Conservation (phyloP, 768 basidiomycete genomes). For the Macrolepiota fuliginosa region DNA sequence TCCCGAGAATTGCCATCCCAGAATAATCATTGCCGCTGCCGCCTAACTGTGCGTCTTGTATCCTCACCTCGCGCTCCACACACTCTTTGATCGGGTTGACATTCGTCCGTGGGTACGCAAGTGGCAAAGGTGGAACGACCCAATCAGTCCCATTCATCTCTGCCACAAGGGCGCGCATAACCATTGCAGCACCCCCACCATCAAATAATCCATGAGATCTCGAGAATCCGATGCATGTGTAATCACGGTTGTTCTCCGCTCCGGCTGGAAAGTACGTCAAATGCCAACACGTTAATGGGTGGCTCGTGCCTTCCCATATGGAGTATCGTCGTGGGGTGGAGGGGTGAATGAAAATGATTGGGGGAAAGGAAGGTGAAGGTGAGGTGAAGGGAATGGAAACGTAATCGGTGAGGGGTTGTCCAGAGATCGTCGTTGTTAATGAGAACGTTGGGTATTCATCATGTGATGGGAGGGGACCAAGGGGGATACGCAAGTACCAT, state of each 20-base stretch:
- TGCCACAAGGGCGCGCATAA: slow-evolving; percentile 36
- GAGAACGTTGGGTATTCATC: slow-evolving; percentile 31
- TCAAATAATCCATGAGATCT: slow-evolving; percentile 42
- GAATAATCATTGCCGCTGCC: slow-evolving; percentile 11
- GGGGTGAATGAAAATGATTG: slow-evolving; percentile 33
- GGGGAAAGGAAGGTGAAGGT: slow-evolving; percentile 33
- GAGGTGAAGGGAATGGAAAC: slow-evolving; percentile 29
- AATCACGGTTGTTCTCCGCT: slow-evolving; percentile 22
- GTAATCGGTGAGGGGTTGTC: slow-evolving; percentile 33
- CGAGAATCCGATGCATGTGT: slow-evolving; percentile 41
- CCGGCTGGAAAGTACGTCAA: slow-evolving; percentile 36
- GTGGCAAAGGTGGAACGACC: slow-evolving; percentile 31
- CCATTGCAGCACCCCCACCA: slow-evolving; percentile 33
- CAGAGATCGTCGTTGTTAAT: slow-evolving; percentile 32
- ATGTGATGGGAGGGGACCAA: slow-evolving; percentile 27
- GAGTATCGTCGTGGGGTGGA: slow-evolving; percentile 36
- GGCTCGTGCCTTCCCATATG: slow-evolving; percentile 28
- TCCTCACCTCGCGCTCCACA: slow-evolving; percentile 20
- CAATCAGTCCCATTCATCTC: slow-evolving; percentile 37
- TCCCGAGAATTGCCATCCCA: slow-evolving; percentile 26
- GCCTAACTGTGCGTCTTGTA: slow-evolving; percentile 7
- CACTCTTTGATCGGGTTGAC: slow-evolving; percentile 31
- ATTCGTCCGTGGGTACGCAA: slow-evolving; percentile 20
- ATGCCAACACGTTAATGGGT: slow-evolving; percentile 44
- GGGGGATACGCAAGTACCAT: slow-evolving; percentile 36